These are phyloP conservation scores for Lactarius hatsudake DNA, from an alignment of 768 basidiomycete species.

Conservation along the genomic window DNA sequence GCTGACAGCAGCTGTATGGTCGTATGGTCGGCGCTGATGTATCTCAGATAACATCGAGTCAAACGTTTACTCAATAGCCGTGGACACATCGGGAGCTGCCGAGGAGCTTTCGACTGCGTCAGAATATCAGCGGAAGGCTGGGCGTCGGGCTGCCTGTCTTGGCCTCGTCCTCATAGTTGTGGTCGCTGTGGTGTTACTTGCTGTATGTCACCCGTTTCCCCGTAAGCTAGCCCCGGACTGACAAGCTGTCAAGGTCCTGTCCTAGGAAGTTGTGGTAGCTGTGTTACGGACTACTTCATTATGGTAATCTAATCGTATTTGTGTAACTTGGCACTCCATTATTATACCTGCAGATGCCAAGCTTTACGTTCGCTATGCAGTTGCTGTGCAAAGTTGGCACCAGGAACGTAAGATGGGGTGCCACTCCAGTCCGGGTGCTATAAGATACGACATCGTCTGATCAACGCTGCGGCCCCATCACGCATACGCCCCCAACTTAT, in stretches of 20 bases:
- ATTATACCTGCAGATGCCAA: constrained; percentile 8
- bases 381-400: background rate
- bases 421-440: background rate
- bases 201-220: constrained; percentile 55
- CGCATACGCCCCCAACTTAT: background rate
- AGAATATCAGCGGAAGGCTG: constrained; percentile 93
- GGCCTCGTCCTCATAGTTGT: constrained; percentile 87
- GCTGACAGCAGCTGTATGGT: background rate
- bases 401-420: background rate
- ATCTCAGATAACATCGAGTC: constrained; percentile 87
- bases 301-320: constrained; percentile 20
- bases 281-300: constrained; percentile 8
- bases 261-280: constrained; percentile 8
- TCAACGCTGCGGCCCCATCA: background rate
- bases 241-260: constrained; percentile 5
- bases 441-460: background rate
- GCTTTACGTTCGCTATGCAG: background rate
- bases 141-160: constrained; percentile 83
- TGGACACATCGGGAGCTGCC: constrained; percentile 77
- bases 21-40: background rate
- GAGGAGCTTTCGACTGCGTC: constrained; percentile 86
- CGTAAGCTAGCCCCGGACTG: background rate
- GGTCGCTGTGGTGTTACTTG: constrained; percentile 82
- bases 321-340: background rate
- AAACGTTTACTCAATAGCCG: constrained; percentile 84